Evolutionary conservation across 106 monocot species (phyloP).

Genomic region (Allium sativum): DNA sequence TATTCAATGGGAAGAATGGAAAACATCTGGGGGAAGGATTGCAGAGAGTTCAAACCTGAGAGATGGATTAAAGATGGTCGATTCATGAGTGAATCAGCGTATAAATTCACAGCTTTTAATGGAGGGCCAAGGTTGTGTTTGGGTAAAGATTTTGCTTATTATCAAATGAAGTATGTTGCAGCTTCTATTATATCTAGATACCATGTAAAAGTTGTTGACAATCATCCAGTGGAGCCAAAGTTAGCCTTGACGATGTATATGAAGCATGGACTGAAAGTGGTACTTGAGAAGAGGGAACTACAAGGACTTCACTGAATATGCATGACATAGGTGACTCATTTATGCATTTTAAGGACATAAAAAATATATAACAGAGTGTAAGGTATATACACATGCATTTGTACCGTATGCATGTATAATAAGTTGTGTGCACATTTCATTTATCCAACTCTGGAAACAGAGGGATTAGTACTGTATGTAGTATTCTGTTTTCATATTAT

Average conservation of each 20-base stretch:
- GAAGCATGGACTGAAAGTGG: slow-evolving; percentile 75
- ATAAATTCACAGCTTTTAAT: slow-evolving; percentile 96
- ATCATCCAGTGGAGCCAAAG: slow-evolving; percentile 67
- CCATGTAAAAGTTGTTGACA: slow-evolving; percentile 50
- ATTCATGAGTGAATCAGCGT: slow-evolving; percentile 66
- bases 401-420: no score
- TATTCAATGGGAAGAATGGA: slow-evolving; percentile 92
- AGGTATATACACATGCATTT: no score
- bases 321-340: no score
- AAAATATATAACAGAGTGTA: no score
- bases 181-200: slow-evolving; percentile 64
- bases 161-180: slow-evolving; percentile 78
- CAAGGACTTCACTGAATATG: no score
- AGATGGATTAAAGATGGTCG: slow-evolving; percentile 40
- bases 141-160: slow-evolving; percentile 96
- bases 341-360: no score
- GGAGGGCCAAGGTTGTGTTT: slow-evolving; percentile 86
- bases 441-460: no score
- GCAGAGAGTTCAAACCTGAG: slow-evolving; percentile 79
- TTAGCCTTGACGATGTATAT: slow-evolving; percentile 93
- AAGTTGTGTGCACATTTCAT: no score
- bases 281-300: slow-evolving; percentile 24
- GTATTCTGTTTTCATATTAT: no score
- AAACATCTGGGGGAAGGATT: slow-evolving; percentile 93
- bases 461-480: no score